Percentiles rank a stretch among this genome's conserved stretches.
Conservation (phyloP, 169 alveolate species). For the Cystoisospora suis region DNA sequence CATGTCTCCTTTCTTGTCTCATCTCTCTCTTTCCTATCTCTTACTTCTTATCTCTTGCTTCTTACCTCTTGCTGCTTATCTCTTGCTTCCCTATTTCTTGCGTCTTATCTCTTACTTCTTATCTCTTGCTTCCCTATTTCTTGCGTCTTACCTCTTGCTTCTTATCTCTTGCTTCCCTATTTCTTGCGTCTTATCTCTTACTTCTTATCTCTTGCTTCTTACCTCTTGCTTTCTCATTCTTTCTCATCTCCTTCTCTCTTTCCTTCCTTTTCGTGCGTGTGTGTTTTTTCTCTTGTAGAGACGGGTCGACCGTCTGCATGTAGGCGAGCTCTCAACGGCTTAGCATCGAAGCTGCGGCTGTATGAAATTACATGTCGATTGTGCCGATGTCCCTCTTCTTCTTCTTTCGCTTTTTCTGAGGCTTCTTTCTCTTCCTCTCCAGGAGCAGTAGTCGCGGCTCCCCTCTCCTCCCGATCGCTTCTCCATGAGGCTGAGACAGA, state of each 20-base stretch:
- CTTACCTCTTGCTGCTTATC: neutral
- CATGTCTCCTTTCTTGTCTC: too few species aligned
- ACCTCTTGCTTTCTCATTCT: neutral
- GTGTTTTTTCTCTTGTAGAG: neutral
- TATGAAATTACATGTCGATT: neutral
- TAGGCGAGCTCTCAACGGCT: neutral
- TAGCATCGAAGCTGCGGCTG: slow-evolving; percentile 33
- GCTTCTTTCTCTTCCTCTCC: too few species aligned
- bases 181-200: neutral
- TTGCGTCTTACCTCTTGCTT: neutral
- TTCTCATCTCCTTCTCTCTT: neutral
- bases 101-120: neutral
- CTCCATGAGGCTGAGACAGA: too few species aligned
- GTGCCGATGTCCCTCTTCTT: slow-evolving; percentile 1
- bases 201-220: neutral
- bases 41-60: too few species aligned
- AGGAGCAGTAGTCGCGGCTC: too few species aligned
- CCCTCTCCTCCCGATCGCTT: too few species aligned
- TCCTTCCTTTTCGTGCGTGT: neutral
- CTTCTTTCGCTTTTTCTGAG: neutral
- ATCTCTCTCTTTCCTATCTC: too few species aligned
- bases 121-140: neutral
- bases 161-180: neutral
- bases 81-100: neutral
- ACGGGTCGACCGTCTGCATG: neutral